Percentiles rank a stretch among this genome's conserved stretches.
These are phyloP conservation scores for Aaosphaeria arxii DNA, from an alignment of 2,329 filamentous ascomycete species.

Conservation along the genomic window DNA sequence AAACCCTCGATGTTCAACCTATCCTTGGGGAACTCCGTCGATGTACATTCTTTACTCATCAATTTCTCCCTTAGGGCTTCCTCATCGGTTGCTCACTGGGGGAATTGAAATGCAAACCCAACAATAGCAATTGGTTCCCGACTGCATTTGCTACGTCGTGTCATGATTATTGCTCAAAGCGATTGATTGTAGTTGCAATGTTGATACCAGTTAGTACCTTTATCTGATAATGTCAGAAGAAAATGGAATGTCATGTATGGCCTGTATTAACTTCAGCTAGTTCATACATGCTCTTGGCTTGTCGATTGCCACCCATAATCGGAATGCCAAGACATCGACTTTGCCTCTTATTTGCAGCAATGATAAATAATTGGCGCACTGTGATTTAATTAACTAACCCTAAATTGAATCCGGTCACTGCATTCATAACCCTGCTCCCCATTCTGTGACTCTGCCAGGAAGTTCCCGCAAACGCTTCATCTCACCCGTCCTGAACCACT, in stretches of 20 bases:
- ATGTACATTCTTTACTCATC: slow-evolving; percentile 3
- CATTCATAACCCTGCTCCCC: neutral
- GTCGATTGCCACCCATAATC: neutral
- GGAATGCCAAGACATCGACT: neutral
- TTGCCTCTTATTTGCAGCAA: neutral
- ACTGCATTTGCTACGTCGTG: neutral
- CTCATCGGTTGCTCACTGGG: slow-evolving; percentile 1
- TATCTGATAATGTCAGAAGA: no score
- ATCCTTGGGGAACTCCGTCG: slow-evolving; percentile 7
- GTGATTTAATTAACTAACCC: neutral
- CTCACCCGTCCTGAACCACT: slow-evolving; percentile 1
- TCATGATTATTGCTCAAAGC: neutral
- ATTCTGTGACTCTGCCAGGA: neutral
- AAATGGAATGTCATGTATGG: neutral
- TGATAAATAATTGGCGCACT: neutral
- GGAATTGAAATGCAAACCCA: slow-evolving; percentile 8
- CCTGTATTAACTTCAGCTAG: neutral
- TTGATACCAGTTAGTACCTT: no score
- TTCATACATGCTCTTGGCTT: neutral
- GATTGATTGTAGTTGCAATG: neutral
- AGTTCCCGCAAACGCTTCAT: neutral
- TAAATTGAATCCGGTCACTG: neutral
- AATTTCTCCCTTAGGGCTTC: slow-evolving; percentile 10
- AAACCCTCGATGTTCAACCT: slow-evolving; percentile 7
- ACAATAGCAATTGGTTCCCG: slow-evolving; percentile 11